Base-by-base conservation (phyloP, 2,329 filamentous ascomycete species). In the Clarireedia sp. region DNA sequence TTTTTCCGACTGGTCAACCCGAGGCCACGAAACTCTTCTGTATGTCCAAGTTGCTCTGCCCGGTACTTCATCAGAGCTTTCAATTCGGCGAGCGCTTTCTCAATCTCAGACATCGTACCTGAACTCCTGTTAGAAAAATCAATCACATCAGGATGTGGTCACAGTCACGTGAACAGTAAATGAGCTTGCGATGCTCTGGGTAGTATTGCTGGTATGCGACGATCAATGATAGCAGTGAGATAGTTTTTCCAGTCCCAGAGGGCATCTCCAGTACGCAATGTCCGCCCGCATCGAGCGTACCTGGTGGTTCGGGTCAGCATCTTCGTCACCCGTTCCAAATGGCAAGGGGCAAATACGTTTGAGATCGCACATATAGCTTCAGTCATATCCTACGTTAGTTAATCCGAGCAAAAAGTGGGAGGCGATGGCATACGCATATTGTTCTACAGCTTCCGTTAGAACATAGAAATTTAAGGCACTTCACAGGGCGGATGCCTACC, bases 211-310 rank as follows among this genome's bases (percentile, higher is more conserved):
- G 95, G 67, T 99, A 99, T 43, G 94, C 92, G 56, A 99, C 85
- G 67, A 99, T 99, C 64, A 99, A 81, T 0, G 94, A 96, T 45
- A 99, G 77, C 4, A 99, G 78, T 9, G 94, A 96, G 24, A 99
- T 89, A 0, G 94, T 99, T 77, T 99, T 99, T 59, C 94, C 94
- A 23, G 94, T 99, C 44, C 94, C 94, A 57, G 94, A 99, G 72
- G 94, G 94, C 94, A 99, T 99, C 74, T 99, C 94, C 64, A 99
- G 75, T 21, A 99, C 92, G 71, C 91, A 96, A 73, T 99, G 90
- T 59, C 94, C 95, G 51, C 89, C 89, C 19, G 86, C 87, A 78
- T 99, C 94, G 67, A 99, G 85, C 19, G 94, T 97, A 71, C 76
- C 73, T 75, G 12, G 37, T 7, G 26, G 36, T 7, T 16, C n/a